Evolutionary conservation across 1,284 basidiomycete species (phyloP), one percentile per base, ranked within the genome.

Genomic region (Fomes fomentarius): DNA sequence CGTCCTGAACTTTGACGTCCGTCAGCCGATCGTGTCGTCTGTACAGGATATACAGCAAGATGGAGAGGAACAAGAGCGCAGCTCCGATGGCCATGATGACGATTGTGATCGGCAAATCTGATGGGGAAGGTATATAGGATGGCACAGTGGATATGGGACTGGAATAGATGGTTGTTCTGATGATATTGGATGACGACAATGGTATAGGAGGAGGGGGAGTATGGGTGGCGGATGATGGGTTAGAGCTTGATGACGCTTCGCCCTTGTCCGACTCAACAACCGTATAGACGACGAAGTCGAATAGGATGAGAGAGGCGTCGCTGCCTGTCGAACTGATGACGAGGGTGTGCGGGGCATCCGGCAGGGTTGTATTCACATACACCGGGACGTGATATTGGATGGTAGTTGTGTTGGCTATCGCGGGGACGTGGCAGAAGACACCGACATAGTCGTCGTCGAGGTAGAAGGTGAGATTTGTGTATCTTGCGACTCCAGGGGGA

Each of bases 241-340:
- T 30, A 35, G 17, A 40, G 22, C 17, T 33, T 15, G 12, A n/a
- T 10, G 15, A 43, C 8, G 22, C 17, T 14, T 14, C 14, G 22
- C 14, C n/a, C 8, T 10, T 15, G 17, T 43, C 31, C 5, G 38
- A 12, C 38, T 43, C 46, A 12, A 47, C 52, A 7, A 30, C 25
- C 6, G 55, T 49, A 24, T 57, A 57, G n/a, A 52, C 14, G 5
- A 33, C 24, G 25, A 49, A 52, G 47, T 52, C 55, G 31, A 57
- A 57, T 11, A 57, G 47, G 12, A 34, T 11, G 8, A 57, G 47
- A 11, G 42, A 39, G 19, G 21, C 33, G 14, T 34, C 31, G 14
- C 12, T 1, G 25, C 49, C 46, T 1, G 41, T 21, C 4, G 44
- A 19, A 7, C 19, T 26, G 6, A 53, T 50, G 9, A 26, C 33